A percentile compares a stretch with the other conserved stretches of the same genome.
These are phyloP conservation scores for Diaporthe vexans DNA, from an alignment of 2,329 filamentous ascomycete species.

Conservation along the genomic window DNA sequence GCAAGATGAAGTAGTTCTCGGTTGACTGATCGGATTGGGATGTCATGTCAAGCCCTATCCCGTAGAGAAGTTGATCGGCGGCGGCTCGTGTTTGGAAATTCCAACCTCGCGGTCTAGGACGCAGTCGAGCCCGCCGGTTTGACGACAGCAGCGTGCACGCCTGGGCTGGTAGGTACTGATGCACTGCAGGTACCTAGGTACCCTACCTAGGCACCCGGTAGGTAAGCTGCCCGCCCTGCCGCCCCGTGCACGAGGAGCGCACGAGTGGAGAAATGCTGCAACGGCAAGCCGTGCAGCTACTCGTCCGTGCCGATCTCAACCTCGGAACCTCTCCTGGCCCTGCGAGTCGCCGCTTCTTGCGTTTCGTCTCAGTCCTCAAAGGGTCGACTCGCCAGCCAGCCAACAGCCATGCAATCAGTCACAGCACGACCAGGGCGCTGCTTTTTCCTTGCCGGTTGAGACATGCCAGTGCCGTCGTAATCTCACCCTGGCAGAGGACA, in stretches of 20 bases:
- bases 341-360: conserved; percentile 20
- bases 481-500: not conserved
- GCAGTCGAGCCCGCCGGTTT: not conserved
- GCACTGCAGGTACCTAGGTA: not conserved
- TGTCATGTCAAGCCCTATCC: conserved; percentile 4
- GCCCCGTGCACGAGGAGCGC: not conserved
- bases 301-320: conserved; percentile 18
- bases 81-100: conserved; percentile 25
- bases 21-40: not conserved
- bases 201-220: not conserved
- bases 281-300: conserved; percentile 14
- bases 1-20: conserved; percentile 27
- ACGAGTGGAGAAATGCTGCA: conserved; percentile 23
- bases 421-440: not conserved
- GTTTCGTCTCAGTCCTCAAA: conserved; percentile 7
- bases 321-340: conserved; percentile 28
- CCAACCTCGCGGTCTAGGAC: not conserved
- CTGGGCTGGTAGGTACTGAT: no score
- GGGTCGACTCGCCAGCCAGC: no score
- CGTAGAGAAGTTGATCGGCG: conserved; percentile 14
- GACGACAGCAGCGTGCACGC: no score
- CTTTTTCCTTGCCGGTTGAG: conserved; percentile 21
- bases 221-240: not conserved
- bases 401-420: no score
- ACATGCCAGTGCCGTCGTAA: not conserved